Evolutionary conservation across 306 rosid genomes (phyloP), one percentile per base, ranked within the genome.

Genomic region (Arachis hypogaea): DNA sequence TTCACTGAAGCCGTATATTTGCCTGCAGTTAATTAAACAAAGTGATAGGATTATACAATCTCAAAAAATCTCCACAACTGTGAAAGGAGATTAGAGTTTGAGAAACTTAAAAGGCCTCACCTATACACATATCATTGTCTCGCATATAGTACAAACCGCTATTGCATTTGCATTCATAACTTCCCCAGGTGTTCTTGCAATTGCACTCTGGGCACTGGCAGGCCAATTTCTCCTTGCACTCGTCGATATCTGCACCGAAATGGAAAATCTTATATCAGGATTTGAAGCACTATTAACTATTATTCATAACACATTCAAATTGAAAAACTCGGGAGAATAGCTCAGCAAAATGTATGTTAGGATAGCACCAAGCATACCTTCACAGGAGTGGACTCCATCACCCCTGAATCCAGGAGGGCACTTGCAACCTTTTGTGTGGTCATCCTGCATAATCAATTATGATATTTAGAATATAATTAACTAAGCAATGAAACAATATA

Each of bases 341-440:
- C 36, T 76, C 44, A 45, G 59, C 68, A 7, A 65, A 33, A 79
- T 29, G 4, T 33, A 33, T 33, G 38, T 60, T 49, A 77, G 52
- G 30, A 63, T 9, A 9, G 59, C 3, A 9, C 9, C 46, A 36
- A 65, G 59, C 28, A 63, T 80, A 91, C 98, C 98, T 84, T 88
- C 84, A 71, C 99, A 94, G 50, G 76, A 70, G 38, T 79, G 61
- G 69, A 78, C 86, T 78, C 99, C 99, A 30, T 94, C 95, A 44
- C 98, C 98, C 76, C 43, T 85, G 81, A 94, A 91, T 63, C 98
- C 98, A 36, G 82, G 87, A 5, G 98, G 98, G 70, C 98, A 94
- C 66, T 74, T 80, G 78, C 98, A 94, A 74, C 88, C 95, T 64
- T 94, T 85, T 12, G 96, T 85, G 80, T 74, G 89, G 71, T 83